Percentiles rank a stretch among this genome's conserved stretches.
These are phyloP conservation scores for Eucalyptus curtisii DNA, from an alignment of 345 rosid genomes.

Conservation along the genomic window DNA sequence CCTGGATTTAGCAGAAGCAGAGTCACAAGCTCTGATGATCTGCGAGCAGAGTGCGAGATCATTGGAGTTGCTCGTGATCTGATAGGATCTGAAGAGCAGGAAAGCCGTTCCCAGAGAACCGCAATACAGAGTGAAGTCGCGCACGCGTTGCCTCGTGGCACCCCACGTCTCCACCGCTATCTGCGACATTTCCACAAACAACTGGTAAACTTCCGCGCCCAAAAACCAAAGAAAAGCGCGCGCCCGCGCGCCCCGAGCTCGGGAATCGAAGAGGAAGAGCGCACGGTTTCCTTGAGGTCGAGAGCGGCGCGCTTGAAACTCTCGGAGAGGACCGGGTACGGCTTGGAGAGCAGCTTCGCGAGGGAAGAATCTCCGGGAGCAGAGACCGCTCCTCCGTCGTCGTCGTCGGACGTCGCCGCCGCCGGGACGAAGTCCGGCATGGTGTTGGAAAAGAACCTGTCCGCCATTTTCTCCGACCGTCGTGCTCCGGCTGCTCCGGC, in stretches of 20 bases:
- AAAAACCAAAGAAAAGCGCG: background rate
- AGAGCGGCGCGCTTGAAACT: constrained; percentile 47
- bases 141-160: constrained; percentile 23
- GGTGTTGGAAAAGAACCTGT: constrained; percentile 50
- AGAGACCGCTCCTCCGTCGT: background rate
- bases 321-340: constrained; percentile 43
- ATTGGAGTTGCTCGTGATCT: constrained; percentile 21
- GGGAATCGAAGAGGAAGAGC: background rate
- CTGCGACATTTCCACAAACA: constrained; percentile 15
- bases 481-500: background rate
- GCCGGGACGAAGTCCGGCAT: constrained; percentile 35
- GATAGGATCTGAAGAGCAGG: constrained; percentile 42
- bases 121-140: constrained; percentile 39
- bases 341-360: constrained; percentile 49
- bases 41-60: constrained; percentile 47
- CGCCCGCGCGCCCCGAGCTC: background rate
- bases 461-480: constrained; percentile 28
- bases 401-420: background rate
- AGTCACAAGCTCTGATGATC: constrained; percentile 48
- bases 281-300: constrained; percentile 69
- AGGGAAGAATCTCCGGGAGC: constrained; percentile 24
- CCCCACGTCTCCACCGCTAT: constrained; percentile 48
- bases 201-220: background rate
- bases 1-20: constrained; percentile 46
- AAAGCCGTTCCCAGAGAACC: constrained; percentile 58